Percentiles rank a stretch among this genome's conserved stretches.
Evolutionary conservation across 805 yeast genomes (phyloP).

Genomic region (Nakazawaea holstii): DNA sequence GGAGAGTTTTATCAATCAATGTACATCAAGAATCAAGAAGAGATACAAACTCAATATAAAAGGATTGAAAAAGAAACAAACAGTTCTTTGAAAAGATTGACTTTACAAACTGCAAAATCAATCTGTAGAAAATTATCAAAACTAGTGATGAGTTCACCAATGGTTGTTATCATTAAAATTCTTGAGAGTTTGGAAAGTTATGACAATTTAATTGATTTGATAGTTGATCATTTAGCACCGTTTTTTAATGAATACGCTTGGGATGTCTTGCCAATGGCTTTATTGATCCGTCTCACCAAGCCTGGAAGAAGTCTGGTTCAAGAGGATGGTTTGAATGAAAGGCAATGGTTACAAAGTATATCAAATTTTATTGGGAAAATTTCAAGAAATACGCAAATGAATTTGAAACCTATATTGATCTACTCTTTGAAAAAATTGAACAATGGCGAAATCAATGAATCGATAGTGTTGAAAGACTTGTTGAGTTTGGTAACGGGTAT

Average conservation of each 20-base stretch:
- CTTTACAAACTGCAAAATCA: slow-evolving; percentile 68
- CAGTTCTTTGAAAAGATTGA: slow-evolving; percentile 70
- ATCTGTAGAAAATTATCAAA: slow-evolving; percentile 73
- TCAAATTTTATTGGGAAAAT: slow-evolving; percentile 75
- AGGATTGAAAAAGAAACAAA: slow-evolving; percentile 77
- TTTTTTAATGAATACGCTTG: slow-evolving; percentile 74
- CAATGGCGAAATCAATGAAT: slow-evolving; percentile 49
- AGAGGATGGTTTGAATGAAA: slow-evolving; percentile 72
- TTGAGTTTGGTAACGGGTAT: slow-evolving; percentile 76
- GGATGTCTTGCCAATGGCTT: slow-evolving; percentile 76
- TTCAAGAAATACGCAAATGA: slow-evolving; percentile 48
- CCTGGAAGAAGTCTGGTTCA: slow-evolving; percentile 65
- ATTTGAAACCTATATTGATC: slow-evolving; percentile 54
- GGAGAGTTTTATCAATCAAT: slow-evolving; percentile 63
- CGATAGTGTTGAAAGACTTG: slow-evolving; percentile 63
- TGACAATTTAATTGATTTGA: slow-evolving; percentile 73
- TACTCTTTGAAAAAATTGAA: slow-evolving; percentile 62
- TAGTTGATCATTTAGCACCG: slow-evolving; percentile 66
- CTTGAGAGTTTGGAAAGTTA: slow-evolving; percentile 86
- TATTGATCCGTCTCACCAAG: slow-evolving; percentile 60
- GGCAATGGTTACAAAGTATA: slow-evolving; percentile 82
- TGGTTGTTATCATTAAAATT: slow-evolving; percentile 67
- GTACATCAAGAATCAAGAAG: slow-evolving; percentile 48
- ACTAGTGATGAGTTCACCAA: slow-evolving; percentile 69
- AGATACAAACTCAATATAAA: slow-evolving; percentile 53